Evolutionary conservation across 176 grass and related monocot species (phyloP).

Genomic region (Otatea glauca): DNA sequence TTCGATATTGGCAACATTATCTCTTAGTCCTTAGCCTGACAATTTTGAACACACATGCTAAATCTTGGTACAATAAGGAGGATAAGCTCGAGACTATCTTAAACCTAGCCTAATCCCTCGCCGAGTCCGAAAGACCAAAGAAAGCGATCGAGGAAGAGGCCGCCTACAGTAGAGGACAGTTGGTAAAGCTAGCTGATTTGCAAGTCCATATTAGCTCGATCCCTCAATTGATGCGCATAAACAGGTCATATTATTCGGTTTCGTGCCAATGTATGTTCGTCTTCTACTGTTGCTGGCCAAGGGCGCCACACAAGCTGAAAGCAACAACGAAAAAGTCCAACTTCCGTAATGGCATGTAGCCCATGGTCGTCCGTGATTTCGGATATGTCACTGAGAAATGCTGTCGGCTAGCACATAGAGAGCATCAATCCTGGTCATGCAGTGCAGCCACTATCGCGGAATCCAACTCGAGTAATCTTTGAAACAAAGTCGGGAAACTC

Average conservation of each 20-base stretch:
- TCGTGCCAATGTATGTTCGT: constrained; percentile 1
- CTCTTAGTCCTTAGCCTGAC: no score
- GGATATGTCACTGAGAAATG: constrained; percentile 61
- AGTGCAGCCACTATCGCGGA: no score
- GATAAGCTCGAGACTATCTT: constrained; percentile 62
- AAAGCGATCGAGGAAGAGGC: neutral
- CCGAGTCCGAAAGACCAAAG: constrained; percentile 54
- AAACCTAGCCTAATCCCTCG: constrained; percentile 61
- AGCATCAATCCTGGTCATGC: no score
- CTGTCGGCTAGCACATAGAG: constrained; percentile 51
- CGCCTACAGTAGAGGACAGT: constrained; percentile 30
- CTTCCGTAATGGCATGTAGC: constrained; percentile 44
- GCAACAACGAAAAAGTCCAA: constrained; percentile 57
- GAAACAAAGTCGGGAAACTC: no score
- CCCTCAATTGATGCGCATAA: constrained; percentile 8
- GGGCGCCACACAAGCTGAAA: constrained; percentile 53
- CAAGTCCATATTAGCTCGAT: constrained; percentile 10
- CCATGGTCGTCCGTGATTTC: constrained; percentile 48
- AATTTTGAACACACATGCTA: no score
- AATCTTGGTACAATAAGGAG: constrained; percentile 58
- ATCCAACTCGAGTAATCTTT: no score
- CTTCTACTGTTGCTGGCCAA: constrained; percentile 42
- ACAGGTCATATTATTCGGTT: constrained; percentile 48
- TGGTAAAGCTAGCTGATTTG: constrained; percentile 27
- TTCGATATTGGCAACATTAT: no score